Evolutionary conservation across 2,329 filamentous ascomycete genomes (phyloP).

Genomic region (Penicillium concentricum): DNA sequence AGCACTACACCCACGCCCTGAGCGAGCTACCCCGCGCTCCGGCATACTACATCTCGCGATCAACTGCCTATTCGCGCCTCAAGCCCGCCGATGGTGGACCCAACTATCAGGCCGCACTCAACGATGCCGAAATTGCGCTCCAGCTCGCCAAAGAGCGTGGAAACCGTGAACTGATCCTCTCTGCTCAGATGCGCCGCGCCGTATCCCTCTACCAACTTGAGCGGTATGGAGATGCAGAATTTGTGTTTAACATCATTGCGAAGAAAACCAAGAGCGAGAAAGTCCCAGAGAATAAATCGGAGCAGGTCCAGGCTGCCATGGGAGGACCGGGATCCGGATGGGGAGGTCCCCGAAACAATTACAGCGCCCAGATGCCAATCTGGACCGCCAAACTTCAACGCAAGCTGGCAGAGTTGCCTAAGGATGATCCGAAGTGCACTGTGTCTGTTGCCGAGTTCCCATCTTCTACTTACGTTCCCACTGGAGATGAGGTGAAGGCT

Average conservation of each 20-base stretch:
- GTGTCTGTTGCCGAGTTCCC: conserved; percentile 56
- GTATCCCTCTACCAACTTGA: conserved; percentile 70
- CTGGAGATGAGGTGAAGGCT: conserved; percentile 26
- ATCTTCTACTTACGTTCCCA: conserved; percentile 45
- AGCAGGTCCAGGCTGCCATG: conserved; percentile 34
- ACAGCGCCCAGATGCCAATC: conserved; percentile 48
- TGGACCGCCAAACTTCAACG: conserved; percentile 58
- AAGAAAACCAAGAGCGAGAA: conserved; percentile 53
- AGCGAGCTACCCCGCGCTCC: conserved; percentile 63
- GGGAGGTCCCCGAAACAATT: conserved; percentile 19
- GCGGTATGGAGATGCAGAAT: conserved; percentile 71
- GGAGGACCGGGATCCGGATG: conserved; percentile 1
- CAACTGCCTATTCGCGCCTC: conserved; percentile 71
- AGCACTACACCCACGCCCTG: conserved; percentile 67
- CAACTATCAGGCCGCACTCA: conserved; percentile 54
- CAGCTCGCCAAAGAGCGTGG: conserved; percentile 64
- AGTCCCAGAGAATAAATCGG: conserved; percentile 29
- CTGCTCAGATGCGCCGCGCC: conserved; percentile 78
- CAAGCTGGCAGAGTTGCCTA: conserved; percentile 51
- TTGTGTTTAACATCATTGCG: conserved; percentile 61
- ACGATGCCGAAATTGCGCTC: conserved; percentile 67
- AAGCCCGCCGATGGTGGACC: conserved; percentile 50
- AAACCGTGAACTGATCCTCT: conserved; percentile 71
- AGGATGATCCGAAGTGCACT: conserved; percentile 49
- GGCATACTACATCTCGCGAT: conserved; percentile 77